Evolutionary conservation across 2,329 filamentous ascomycete species (phyloP), one percentile per base, ranked within the genome.

Genomic region (Colletotrichum orbiculare): DNA sequence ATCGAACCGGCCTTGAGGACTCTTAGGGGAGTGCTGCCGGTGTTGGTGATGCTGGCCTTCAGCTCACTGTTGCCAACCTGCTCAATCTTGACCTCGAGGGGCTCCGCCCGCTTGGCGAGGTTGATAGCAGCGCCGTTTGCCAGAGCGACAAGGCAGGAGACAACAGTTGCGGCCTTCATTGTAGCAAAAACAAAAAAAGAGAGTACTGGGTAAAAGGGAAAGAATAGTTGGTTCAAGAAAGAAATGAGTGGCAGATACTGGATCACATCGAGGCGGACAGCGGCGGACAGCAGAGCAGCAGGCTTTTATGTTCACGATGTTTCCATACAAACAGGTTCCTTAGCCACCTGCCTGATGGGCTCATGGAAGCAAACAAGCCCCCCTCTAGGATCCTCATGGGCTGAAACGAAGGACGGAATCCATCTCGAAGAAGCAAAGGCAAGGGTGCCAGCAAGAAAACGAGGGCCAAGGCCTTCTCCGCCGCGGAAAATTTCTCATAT

Each of bases 1-100:
- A 85, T 78, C 33, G 80, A 81, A 37, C 82, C 82, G 45, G 78
- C 79, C 76, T 80, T 84, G 64, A 85, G 73, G 41, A 85, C 69
- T 71, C 82, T 83, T 64, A 85, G 69, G 60, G 75, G 73, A 54
- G 74, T 74, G 54, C 73, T 73, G 54, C 82, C 82, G 33, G 75
- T 83, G 77, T 85, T 85, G 67, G 79, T 83, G 58, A 85, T 75
- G 46, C 74, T 75, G 25, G 82, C 80, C 73, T 81, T 82, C 69
- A 85, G 76, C 43, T 76, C 75, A 41, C 80, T 79, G 73, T 84
- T 83, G 66, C 78, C 79, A 15, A 78, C 71, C 65, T 78, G 74
- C 70, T 80, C 74, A 59, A 83, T 77, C 68, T 78, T 74, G 59
- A 80, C 76, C 50, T 77, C 73, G 58, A 80, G 74, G 63, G 77